Conservation (phyloP, 805 yeast species). For the Cyberlindnera nakhonratchasimensis region DNA sequence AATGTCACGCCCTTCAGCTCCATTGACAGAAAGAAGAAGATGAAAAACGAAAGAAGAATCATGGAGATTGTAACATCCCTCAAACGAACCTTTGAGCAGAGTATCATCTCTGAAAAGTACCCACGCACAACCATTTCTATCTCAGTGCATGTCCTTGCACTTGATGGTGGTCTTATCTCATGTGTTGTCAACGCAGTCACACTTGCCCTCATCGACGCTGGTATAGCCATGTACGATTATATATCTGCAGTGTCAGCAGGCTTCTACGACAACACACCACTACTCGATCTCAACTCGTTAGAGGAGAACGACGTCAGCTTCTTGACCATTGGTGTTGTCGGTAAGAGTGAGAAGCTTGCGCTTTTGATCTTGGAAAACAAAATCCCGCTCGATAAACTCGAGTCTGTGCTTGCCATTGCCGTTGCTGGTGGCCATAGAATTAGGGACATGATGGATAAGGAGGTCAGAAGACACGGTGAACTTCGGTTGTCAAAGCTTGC, state of each 20-base stretch:
- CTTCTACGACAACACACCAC: conserved; percentile 67
- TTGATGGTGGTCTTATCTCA: conserved; percentile 87
- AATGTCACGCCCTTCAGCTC: conserved; percentile 80
- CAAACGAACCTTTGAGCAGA: conserved; percentile 68
- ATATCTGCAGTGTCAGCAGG: conserved; percentile 81
- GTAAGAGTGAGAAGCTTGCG: conserved; percentile 75
- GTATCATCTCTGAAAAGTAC: conserved; percentile 67
- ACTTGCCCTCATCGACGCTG: conserved; percentile 90
- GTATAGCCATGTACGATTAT: conserved; percentile 90
- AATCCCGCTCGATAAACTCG: conserved; percentile 78
- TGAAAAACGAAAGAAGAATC: conserved; percentile 65
- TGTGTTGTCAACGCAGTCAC: conserved; percentile 82
- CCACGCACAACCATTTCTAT: conserved; percentile 82
- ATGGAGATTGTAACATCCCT: conserved; percentile 64
- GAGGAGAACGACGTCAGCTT: conserved; percentile 84
- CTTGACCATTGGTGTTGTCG: conserved; percentile 80
- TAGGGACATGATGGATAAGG: conserved; percentile 80
- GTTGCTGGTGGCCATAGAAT: conserved; percentile 83
- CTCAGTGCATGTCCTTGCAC: conserved; percentile 71
- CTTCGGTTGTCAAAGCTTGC: conserved; percentile 46
- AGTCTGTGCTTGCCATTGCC: conserved; percentile 72
- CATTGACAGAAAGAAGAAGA: conserved; percentile 66
- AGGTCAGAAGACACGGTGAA: conserved; percentile 73
- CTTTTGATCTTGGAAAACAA: conserved; percentile 76
- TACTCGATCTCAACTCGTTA: conserved; percentile 75